Percentiles rank a stretch among this genome's conserved stretches.
Evolutionary conservation across 1,284 basidiomycete genomes (phyloP).

Genomic region (Cryptococcus deneoformans): DNA sequence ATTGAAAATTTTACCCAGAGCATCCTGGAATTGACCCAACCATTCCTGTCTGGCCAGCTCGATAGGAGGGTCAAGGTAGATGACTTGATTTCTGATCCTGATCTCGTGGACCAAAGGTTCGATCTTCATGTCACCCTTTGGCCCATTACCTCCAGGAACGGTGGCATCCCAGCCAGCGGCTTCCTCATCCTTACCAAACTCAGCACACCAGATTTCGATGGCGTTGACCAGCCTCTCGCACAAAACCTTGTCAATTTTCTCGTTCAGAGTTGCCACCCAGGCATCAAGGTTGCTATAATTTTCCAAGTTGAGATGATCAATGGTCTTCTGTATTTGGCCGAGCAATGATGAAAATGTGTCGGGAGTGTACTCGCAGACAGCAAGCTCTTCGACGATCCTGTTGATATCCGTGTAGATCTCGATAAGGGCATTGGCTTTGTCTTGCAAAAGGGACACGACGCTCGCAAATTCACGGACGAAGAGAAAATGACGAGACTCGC

Average conservation of each 20-base stretch:
- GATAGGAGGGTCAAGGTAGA: conserved; percentile 96
- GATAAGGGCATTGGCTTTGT: conserved; percentile 91
- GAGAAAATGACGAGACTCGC: conserved; percentile 84
- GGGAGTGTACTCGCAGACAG: conserved; percentile 76
- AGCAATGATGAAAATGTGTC: conserved; percentile 79
- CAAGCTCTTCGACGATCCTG: conserved; percentile 78
- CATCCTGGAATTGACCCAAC: conserved; percentile 87
- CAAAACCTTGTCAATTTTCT: conserved; percentile 78
- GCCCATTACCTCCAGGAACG: conserved; percentile 3
- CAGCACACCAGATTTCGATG: conserved; percentile 81
- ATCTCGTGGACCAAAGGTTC: conserved; percentile 90
- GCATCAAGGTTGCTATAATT: conserved; percentile 97
- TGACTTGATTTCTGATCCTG: conserved; percentile 96
- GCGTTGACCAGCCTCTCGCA: conserved; percentile 73
- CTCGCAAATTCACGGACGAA: conserved; percentile 95
- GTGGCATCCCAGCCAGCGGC: conserved; percentile 11
- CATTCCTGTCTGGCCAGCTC: conserved; percentile 89
- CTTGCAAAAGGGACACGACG: conserved; percentile 83
- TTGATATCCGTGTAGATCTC: conserved; percentile 85
- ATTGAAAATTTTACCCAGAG: conserved; percentile 60
- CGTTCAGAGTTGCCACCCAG: conserved; percentile 88
- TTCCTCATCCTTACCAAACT: conserved; percentile 75
- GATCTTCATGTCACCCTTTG: conserved; percentile 41
- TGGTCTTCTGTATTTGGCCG: conserved; percentile 78
- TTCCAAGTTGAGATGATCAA: conserved; percentile 91